Evolutionary conservation across 2,329 filamentous ascomycete species (phyloP).

Genomic region (Colletotrichum agaves): DNA sequence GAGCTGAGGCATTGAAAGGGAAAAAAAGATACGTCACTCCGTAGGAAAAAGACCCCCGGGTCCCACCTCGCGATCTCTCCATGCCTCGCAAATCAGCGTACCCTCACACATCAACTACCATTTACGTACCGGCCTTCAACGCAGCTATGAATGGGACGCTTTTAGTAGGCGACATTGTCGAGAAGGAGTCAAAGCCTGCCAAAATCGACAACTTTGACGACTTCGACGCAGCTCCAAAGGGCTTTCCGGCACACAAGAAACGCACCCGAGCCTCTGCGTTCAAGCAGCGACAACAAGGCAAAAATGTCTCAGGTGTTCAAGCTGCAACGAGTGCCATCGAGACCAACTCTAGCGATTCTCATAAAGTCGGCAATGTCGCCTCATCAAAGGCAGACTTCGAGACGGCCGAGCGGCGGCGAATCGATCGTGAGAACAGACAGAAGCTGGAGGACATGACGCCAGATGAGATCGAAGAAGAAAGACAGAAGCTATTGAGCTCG

Average conservation of each 20-base stretch:
- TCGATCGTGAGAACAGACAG: slow-evolving; percentile 84
- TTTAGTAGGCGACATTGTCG: slow-evolving; percentile 80
- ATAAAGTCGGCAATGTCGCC: slow-evolving; percentile 35
- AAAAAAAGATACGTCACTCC: slow-evolving; percentile 17
- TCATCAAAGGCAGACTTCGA: slow-evolving; percentile 46
- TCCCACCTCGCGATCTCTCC: slow-evolving; percentile 12
- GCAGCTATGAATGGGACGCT: slow-evolving; percentile 54
- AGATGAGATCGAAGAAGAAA: slow-evolving; percentile 83
- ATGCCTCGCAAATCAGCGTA: background rate
- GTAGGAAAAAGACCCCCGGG: background rate
- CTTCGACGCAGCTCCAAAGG: slow-evolving; percentile 67
- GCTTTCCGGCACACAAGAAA: slow-evolving; percentile 91
- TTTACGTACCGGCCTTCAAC: background rate
- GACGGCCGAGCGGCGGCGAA: slow-evolving; percentile 73
- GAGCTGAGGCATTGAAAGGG: slow-evolving; percentile 15
- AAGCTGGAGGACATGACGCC: slow-evolving; percentile 81
- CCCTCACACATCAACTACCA: background rate
- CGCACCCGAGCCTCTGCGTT: slow-evolving; percentile 80
- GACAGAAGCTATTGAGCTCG: slow-evolving; percentile 81
- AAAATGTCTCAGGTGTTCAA: slow-evolving; percentile 42
- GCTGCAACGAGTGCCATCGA: slow-evolving; percentile 26
- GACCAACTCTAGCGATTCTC: background rate
- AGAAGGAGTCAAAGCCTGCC: slow-evolving; percentile 71
- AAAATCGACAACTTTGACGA: slow-evolving; percentile 73
- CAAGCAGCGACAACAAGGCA: slow-evolving; percentile 71